These are phyloP conservation scores for sunflower (Helianthus annuus) DNA, from an alignment of 129 eudicot genomes.

Conservation along the genomic window DNA sequence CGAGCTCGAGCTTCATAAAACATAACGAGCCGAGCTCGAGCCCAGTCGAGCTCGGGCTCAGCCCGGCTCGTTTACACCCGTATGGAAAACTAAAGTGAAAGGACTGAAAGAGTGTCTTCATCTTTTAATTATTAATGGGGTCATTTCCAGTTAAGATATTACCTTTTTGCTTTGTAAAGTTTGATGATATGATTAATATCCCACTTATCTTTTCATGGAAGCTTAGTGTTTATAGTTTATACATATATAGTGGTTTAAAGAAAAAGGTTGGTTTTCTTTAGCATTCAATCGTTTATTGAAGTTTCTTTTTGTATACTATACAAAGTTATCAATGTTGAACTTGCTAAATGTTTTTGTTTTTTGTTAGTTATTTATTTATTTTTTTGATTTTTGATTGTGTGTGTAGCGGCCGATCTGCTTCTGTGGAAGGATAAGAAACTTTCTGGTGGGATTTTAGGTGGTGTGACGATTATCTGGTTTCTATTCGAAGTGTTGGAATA, in stretches of 20 bases:
- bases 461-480: slow-evolving; percentile 72
- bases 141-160: slow-evolving; percentile 30
- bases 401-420: slow-evolving; percentile 85
- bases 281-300: background rate
- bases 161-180: slow-evolving; percentile 33
- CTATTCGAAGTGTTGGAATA: slow-evolving; percentile 80
- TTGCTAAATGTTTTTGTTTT: background rate
- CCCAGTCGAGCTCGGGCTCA: too few relatives aligned
- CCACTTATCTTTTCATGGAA: slow-evolving; percentile 15
- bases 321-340: background rate
- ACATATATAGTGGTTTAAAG: background rate
- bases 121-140: slow-evolving; percentile 21
- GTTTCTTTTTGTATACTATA: slow-evolving; percentile 4
- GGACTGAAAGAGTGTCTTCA: slow-evolving; percentile 14
- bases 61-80: too few relatives aligned
- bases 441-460: slow-evolving; percentile 76
- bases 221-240: slow-evolving; percentile 13
- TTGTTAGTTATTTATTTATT: background rate
- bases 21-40: too few relatives aligned
- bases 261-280: slow-evolving; percentile 17
- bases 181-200: background rate
- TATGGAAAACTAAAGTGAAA: slow-evolving; percentile 18
- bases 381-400: background rate
- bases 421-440: slow-evolving; percentile 90
- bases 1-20: too few relatives aligned